phyloP scores from a whole-genome alignment of 164 flowering plant species.

The Cinnamomum micranthum region DNA sequence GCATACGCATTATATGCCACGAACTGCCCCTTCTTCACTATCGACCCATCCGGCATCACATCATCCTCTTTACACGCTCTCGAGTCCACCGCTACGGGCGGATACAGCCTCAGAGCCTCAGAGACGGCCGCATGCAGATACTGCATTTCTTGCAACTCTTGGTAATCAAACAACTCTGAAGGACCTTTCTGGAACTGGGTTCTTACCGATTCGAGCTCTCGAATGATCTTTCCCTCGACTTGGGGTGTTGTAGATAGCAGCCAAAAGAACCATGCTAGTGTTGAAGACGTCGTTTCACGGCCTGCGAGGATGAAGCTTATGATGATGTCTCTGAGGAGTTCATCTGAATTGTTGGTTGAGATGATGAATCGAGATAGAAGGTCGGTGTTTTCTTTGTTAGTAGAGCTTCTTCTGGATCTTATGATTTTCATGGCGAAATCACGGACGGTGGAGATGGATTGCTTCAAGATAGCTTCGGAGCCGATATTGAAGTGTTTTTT shows the following conservation, averaged over 20 bases:
- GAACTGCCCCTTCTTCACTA: constrained; percentile 37
- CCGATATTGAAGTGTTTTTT: constrained; percentile 46
- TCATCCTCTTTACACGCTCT: constrained; percentile 35
- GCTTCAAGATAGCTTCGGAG: constrained; percentile 35
- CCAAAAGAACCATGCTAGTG: constrained; percentile 55
- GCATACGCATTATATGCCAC: constrained; percentile 35
- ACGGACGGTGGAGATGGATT: constrained; percentile 40
- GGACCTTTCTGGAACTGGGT: not conserved
- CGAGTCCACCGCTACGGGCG: constrained; percentile 44
- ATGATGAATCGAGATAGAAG: constrained; percentile 40
- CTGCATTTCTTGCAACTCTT: constrained; percentile 47
- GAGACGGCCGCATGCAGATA: constrained; percentile 55
- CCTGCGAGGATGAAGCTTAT: constrained; percentile 58
- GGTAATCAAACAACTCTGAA: constrained; percentile 22
- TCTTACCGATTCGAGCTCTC: constrained; percentile 34
- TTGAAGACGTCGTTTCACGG: constrained; percentile 44
- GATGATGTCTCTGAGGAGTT: constrained; percentile 39
- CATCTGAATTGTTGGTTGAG: constrained; percentile 17
- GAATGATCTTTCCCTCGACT: constrained; percentile 25
- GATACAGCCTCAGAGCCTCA: constrained; percentile 45
- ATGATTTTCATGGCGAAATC: constrained; percentile 51
- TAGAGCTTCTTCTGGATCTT: constrained; percentile 18
- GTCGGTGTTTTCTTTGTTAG: constrained; percentile 12
- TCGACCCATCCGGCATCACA: constrained; percentile 50
- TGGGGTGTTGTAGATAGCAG: constrained; percentile 26